phyloP scores from a whole-genome alignment of 2,329 filamentous ascomycete genomes.

The Botryosphaeria dothidea region DNA sequence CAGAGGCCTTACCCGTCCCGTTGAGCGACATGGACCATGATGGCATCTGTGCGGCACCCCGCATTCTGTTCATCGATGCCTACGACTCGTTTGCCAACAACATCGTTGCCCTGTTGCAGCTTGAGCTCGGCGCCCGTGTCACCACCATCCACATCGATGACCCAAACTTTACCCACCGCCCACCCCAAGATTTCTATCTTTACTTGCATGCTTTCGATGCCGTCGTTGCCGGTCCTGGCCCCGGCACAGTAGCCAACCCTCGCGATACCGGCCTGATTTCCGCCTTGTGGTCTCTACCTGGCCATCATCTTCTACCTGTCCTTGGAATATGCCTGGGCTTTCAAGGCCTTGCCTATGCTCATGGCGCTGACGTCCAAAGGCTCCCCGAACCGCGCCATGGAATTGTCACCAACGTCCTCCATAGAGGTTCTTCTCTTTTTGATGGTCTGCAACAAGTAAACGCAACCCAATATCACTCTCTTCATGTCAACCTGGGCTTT shows the following conservation, averaged over 20 bases:
- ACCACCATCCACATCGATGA: conserved; percentile 70
- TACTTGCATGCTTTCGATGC: conserved; percentile 70
- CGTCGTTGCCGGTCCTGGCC: conserved; percentile 86
- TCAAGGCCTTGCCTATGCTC: conserved; percentile 72
- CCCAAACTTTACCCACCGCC: conserved; percentile 29
- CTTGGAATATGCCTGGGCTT: conserved; percentile 90
- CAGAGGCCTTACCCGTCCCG: no score
- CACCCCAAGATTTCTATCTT: conserved; percentile 38
- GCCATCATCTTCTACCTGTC: conserved; percentile 67
- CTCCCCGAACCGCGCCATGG: conserved; percentile 78
- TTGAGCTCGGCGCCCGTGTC: conserved; percentile 67
- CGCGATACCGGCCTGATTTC: conserved; percentile 83
- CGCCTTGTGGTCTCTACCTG: conserved; percentile 69
- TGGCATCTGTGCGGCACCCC: conserved; percentile 23
- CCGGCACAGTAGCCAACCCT: conserved; percentile 71
- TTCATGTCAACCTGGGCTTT: conserved; percentile 49
- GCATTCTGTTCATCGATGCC: conserved; percentile 87
- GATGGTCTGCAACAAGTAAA: conserved; percentile 58
- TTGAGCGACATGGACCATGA: conserved; percentile 5
- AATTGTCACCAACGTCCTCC: conserved; percentile 69
- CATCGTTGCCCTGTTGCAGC: conserved; percentile 78
- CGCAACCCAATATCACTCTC: conserved; percentile 76
- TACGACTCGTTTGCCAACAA: conserved; percentile 98
- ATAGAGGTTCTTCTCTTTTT: conserved; percentile 66
- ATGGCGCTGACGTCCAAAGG: conserved; percentile 66